A percentile compares a stretch with the other conserved stretches of the same genome.
These are phyloP conservation scores for Fusarium sp. DNA, from an alignment of 2,329 filamentous ascomycete species.

Conservation along the genomic window DNA sequence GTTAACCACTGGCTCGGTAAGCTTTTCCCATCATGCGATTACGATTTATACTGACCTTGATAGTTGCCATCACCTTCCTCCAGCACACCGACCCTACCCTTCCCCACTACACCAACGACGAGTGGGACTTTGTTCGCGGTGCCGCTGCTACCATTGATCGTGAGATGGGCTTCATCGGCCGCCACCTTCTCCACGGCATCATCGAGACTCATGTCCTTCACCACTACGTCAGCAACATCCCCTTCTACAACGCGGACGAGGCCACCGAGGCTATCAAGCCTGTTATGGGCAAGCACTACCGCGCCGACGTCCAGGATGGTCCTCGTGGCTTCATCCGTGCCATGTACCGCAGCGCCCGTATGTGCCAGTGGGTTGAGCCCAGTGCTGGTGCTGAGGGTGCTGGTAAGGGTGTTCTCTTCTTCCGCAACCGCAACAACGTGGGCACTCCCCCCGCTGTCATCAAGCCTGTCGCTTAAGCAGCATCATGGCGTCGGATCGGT, in stretches of 20 bases:
- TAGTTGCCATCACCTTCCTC: conserved; percentile 96
- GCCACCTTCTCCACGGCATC: conserved; percentile 91
- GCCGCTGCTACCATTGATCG: conserved; percentile 96
- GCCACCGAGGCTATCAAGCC: conserved; percentile 93
- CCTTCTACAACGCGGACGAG: conserved; percentile 97
- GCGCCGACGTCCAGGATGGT: conserved; percentile 81
- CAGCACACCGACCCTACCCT: conserved; percentile 97
- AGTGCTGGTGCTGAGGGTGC: conserved; percentile 83
- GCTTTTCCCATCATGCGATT: conserved; percentile 50
- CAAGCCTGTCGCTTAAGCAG: conserved; percentile 29
- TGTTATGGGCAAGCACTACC: conserved; percentile 97
- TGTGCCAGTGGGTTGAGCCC: conserved; percentile 98
- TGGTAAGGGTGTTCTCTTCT: conserved; percentile 89
- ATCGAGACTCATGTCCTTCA: conserved; percentile 98
- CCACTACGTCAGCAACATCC: conserved; percentile 96
- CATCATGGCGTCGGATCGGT: background rate
- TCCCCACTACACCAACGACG: conserved; percentile 87
- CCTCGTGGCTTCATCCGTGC: conserved; percentile 84
- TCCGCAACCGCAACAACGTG: conserved; percentile 91
- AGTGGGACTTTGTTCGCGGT: conserved; percentile 94
- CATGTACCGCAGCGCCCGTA: conserved; percentile 82
- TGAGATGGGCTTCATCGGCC: conserved; percentile 96
- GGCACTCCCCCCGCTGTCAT: conserved; percentile 64
- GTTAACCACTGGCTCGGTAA: conserved; percentile 99
- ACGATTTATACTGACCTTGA: conserved; percentile 42